Evolutionary conservation across 1,284 basidiomycete genomes (phyloP).

Genomic region (Trametes versicolor): DNA sequence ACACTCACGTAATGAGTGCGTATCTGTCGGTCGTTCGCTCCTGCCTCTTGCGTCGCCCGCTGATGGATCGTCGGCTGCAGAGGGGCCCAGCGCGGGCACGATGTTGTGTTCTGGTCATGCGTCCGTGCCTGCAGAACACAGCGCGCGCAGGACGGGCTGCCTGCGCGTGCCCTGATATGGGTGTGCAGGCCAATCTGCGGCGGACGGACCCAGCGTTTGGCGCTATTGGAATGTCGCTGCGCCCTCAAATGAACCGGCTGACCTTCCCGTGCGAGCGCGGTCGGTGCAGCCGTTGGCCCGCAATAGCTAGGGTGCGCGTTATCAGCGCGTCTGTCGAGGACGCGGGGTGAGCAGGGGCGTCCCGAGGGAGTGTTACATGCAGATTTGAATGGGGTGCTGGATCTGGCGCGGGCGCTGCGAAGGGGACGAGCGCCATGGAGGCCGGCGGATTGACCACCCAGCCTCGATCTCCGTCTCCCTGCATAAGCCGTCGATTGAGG

Average conservation of each 20-base stretch:
- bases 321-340: conserved; percentile 30
- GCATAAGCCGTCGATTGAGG: conserved; percentile 9
- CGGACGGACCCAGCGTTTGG: conserved; percentile 10
- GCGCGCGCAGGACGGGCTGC: conserved; percentile 14
- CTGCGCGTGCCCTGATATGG: conserved; percentile 21
- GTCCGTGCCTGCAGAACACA: conserved; percentile 22
- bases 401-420: conserved; percentile 18
- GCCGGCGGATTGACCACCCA: conserved; percentile 19
- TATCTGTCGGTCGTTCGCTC: conserved; percentile 15
- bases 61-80: conserved; percentile 35
- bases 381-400: conserved; percentile 17
- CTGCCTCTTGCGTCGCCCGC: conserved; percentile 18
- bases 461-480: conserved; percentile 27
- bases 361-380: conserved; percentile 18
- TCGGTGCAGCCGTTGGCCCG: conserved; percentile 11
- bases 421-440: conserved; percentile 2
- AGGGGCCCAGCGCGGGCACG: conserved; percentile 23
- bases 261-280: conserved; percentile 17
- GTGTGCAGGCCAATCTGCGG: conserved; percentile 17
- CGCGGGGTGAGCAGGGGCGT: conserved; percentile 3
- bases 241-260: conserved; percentile 6
- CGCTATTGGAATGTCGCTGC: neutral
- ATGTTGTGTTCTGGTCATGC: conserved; percentile 22
- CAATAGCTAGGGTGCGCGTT: conserved; percentile 15
- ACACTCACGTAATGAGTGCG: conserved; percentile 22